Conservation (phyloP, 805 yeast species). For the Candida caryicola region DNA sequence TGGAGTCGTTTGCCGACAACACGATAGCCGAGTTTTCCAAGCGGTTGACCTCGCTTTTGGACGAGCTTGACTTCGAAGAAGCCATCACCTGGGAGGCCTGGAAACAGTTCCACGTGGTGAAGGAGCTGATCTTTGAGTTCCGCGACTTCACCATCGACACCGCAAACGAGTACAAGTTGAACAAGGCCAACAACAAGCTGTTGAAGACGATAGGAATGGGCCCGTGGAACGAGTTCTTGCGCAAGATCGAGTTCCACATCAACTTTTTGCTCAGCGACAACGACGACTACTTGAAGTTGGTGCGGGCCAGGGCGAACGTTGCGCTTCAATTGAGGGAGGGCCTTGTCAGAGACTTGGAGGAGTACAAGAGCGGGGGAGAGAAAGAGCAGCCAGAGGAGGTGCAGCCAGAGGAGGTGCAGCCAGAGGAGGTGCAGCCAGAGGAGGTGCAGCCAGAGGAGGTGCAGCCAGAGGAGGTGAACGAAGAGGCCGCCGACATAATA, state of each 20-base stretch:
- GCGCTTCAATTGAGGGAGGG: constrained; percentile 41
- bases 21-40: constrained; percentile 63
- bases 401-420: not conserved
- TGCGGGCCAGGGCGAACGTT: constrained; percentile 43
- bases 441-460: not conserved
- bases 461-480: not conserved
- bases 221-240: constrained; percentile 32
- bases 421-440: not conserved
- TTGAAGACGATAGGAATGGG: constrained; percentile 31
- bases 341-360: constrained; percentile 11
- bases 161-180: constrained; percentile 21
- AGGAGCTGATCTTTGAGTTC: constrained; percentile 50
- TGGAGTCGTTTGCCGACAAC: constrained; percentile 72
- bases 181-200: constrained; percentile 9
- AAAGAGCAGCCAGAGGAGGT: not conserved
- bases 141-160: constrained; percentile 49
- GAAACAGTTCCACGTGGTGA: constrained; percentile 58
- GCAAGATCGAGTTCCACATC: constrained; percentile 44
- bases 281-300: constrained; percentile 49
- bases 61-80: constrained; percentile 40
- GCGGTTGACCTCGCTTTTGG: constrained; percentile 51
- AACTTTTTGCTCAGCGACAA: constrained; percentile 55
- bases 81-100: constrained; percentile 24
- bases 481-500: not conserved
- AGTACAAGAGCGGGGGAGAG: too few relatives aligned